phyloP scores from a whole-genome alignment of 1,284 basidiomycete species.

The Ganoderma multipileum region DNA sequence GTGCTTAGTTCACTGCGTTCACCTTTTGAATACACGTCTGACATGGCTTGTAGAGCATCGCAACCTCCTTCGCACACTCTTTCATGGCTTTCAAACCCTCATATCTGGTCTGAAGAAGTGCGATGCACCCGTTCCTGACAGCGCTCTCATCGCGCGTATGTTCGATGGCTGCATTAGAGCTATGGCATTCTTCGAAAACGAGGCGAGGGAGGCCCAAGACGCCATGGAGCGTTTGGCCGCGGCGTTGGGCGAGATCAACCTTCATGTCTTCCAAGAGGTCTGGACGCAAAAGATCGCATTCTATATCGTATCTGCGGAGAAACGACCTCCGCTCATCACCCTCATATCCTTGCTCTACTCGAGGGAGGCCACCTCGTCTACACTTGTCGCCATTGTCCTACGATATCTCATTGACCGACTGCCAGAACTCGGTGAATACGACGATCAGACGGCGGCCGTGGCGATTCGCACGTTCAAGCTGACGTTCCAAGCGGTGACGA shows the following conservation, averaged over 20 bases:
- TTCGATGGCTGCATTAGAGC: constrained; percentile 89
- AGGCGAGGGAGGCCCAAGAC: constrained; percentile 83
- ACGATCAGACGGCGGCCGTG: constrained; percentile 81
- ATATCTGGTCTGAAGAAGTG: constrained; percentile 83
- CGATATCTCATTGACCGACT: constrained; percentile 88
- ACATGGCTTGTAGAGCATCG: constrained; percentile 71
- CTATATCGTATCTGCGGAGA: constrained; percentile 83
- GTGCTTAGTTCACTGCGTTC: constrained; percentile 25
- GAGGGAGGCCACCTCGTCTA: constrained; percentile 86
- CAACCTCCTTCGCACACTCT: constrained; percentile 86
- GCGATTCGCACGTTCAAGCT: constrained; percentile 96
- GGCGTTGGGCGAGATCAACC: constrained; percentile 83
- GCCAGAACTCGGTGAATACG: constrained; percentile 85
- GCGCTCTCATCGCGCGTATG: constrained; percentile 86
- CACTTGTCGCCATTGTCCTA: constrained; percentile 92
- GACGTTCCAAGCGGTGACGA: constrained; percentile 90
- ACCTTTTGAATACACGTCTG: neutral
- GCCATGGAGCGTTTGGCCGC: constrained; percentile 87
- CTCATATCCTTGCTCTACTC: constrained; percentile 89
- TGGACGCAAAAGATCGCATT: constrained; percentile 92
- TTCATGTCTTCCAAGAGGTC: constrained; percentile 93
- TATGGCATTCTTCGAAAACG: constrained; percentile 87
- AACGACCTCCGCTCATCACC: constrained; percentile 83
- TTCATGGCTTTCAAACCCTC: constrained; percentile 90
- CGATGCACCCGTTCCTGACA: constrained; percentile 83